These are phyloP conservation scores for Chenopodium suecicum DNA, from an alignment of 148 eudicot species.

Conservation along the genomic window DNA sequence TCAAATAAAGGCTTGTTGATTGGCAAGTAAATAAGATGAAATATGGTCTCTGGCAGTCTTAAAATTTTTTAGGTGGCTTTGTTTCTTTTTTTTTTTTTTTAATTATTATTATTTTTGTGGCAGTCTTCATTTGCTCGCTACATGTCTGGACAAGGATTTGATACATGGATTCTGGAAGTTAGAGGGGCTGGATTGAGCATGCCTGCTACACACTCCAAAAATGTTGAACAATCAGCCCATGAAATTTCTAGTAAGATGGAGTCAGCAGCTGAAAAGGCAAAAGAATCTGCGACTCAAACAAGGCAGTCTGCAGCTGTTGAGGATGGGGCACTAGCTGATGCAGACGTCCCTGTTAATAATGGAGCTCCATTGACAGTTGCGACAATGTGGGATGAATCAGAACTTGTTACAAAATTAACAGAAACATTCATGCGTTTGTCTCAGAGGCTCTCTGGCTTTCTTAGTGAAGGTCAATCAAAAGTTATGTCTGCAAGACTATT, in stretches of 20 bases:
- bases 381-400: slow-evolving; percentile 74
- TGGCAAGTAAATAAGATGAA: not conserved
- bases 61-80: not conserved
- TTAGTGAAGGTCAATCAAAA: slow-evolving; percentile 69
- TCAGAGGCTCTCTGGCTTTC: slow-evolving; percentile 82
- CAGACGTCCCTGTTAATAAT: slow-evolving; percentile 36
- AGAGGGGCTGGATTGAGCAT: slow-evolving; percentile 95
- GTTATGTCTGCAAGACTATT: slow-evolving; percentile 68
- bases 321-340: slow-evolving; percentile 30
- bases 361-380: slow-evolving; percentile 42
- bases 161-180: slow-evolving; percentile 96
- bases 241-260: slow-evolving; percentile 62
- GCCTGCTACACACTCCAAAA: slow-evolving; percentile 49
- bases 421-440: slow-evolving; percentile 77
- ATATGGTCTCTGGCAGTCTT: not conserved
- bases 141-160: slow-evolving; percentile 98
- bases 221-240: slow-evolving; percentile 62
- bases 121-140: slow-evolving; percentile 97
- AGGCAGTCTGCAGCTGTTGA: slow-evolving; percentile 33
- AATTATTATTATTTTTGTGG: slow-evolving; percentile 15
- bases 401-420: slow-evolving; percentile 59
- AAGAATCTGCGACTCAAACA: slow-evolving; percentile 31
- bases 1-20: not conserved
- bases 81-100: not conserved
- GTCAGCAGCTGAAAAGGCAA: slow-evolving; percentile 60